Evolutionary conservation across 2,329 filamentous ascomycete genomes (phyloP).

Genomic region (Chaetomium olivaceum): DNA sequence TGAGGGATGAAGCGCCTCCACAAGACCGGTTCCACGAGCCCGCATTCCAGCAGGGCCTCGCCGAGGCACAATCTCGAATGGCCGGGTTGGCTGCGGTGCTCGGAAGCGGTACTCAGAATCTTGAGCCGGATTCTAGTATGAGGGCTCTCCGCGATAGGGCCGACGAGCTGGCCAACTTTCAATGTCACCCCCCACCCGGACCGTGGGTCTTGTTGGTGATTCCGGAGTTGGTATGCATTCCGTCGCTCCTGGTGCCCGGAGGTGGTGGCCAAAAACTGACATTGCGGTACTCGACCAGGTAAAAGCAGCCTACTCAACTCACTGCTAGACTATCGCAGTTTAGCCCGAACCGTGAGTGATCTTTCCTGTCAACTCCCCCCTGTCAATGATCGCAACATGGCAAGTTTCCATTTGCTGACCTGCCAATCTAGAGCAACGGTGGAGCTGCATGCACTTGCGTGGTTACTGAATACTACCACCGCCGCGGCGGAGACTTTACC

Average conservation of each 20-base stretch:
- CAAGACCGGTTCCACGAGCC: conserved; percentile 41
- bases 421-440: conserved; percentile 42
- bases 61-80: conserved; percentile 40
- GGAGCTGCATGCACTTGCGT: conserved; percentile 51
- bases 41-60: conserved; percentile 40
- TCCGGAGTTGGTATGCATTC: conserved; percentile 45
- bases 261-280: background rate
- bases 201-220: conserved; percentile 51
- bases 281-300: conserved; percentile 33
- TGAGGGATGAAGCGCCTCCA: conserved; percentile 27
- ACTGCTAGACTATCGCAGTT: conserved; percentile 43
- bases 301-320: conserved; percentile 54
- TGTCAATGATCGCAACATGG: background rate
- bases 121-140: conserved; percentile 44
- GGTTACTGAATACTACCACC: conserved; percentile 49
- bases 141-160: conserved; percentile 39
- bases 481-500: conserved; percentile 36
- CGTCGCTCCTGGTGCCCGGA: too few species aligned
- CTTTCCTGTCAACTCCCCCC: background rate
- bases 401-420: background rate
- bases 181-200: conserved; percentile 43
- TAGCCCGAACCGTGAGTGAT: conserved; percentile 46
- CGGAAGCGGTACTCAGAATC: conserved; percentile 39
- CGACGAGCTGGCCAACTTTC: conserved; percentile 39
- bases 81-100: conserved; percentile 38